Evolutionary conservation across 352 stramenopile genomes (phyloP).

Genomic region (Pythium insidiosum): DNA sequence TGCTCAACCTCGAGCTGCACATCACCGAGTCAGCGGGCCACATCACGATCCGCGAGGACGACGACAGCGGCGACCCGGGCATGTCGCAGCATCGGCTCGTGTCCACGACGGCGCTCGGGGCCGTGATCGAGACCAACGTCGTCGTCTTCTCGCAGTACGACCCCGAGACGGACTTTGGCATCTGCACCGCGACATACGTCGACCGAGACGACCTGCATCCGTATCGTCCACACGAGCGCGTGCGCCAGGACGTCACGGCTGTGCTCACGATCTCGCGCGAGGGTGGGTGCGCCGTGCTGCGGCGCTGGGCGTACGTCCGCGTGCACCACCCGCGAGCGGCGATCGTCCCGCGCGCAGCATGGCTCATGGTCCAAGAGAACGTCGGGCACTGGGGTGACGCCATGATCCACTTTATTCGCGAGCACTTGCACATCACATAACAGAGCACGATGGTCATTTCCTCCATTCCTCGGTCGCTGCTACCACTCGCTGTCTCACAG

Average conservation of each 20-base stretch:
- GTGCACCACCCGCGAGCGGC: conserved; percentile 26
- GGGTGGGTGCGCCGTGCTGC: conserved; percentile 18
- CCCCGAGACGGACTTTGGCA: conserved; percentile 18
- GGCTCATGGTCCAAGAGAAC: conserved; percentile 32
- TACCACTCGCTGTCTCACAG: background rate
- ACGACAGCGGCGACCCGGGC: conserved; percentile 32
- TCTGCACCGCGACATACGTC: conserved; percentile 26
- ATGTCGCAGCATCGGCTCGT: conserved; percentile 43
- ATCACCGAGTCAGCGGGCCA: conserved; percentile 57
- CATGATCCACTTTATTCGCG: conserved; percentile 35
- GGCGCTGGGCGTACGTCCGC: conserved; percentile 25
- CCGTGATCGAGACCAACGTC: conserved; percentile 24
- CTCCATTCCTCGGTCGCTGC: too few species aligned
- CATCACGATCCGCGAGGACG: conserved; percentile 68
- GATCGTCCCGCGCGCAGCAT: conserved; percentile 16
- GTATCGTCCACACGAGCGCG: conserved; percentile 22
- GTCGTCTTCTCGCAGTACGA: conserved; percentile 16
- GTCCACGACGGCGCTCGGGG: conserved; percentile 20
- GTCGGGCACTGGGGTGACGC: conserved; percentile 35
- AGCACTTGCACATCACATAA: conserved; percentile 6
- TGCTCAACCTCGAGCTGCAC: conserved; percentile 56
- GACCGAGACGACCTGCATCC: conserved; percentile 35
- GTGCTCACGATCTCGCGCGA: conserved; percentile 22
- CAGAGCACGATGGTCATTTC: too few species aligned
- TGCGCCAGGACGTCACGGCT: conserved; percentile 37